phyloP scores from a whole-genome alignment of 352 stramenopile genomes.

The Blastocystis sp. region DNA sequence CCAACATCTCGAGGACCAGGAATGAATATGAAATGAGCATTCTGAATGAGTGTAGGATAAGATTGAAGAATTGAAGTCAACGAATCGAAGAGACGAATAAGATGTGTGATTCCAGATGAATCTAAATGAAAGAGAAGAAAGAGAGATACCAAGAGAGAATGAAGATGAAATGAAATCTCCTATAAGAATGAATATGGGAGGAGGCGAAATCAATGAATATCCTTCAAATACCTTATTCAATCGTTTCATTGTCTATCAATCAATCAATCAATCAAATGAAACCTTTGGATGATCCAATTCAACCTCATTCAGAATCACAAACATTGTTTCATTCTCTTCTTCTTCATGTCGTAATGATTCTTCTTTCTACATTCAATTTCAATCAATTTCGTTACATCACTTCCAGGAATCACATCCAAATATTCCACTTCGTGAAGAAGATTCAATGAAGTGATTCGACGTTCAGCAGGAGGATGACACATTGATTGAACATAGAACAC shows the following conservation, averaged over 20 bases:
- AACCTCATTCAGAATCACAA: background rate
- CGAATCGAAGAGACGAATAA: background rate
- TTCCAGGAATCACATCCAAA: background rate
- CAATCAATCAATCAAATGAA: background rate
- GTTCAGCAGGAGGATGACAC: background rate
- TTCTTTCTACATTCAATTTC: background rate
- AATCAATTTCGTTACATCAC: background rate
- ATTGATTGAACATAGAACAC: background rate
- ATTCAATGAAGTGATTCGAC: background rate
- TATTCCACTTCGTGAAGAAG: background rate
- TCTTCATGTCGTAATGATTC: background rate
- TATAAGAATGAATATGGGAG: background rate
- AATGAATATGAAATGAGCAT: background rate
- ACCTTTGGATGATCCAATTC: background rate
- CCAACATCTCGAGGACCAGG: background rate
- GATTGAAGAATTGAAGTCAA: background rate
- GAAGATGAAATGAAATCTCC: conserved; percentile 3
- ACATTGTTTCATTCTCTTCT: background rate
- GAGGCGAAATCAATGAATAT: background rate
- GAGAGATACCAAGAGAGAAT: background rate
- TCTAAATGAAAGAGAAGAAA: background rate
- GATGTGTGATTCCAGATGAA: background rate
- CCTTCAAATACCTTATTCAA: background rate
- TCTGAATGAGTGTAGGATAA: background rate
- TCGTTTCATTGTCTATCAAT: background rate